phyloP scores from a whole-genome alignment of 2,329 filamentous ascomycete species.

The Cordyceps cicadae region DNA sequence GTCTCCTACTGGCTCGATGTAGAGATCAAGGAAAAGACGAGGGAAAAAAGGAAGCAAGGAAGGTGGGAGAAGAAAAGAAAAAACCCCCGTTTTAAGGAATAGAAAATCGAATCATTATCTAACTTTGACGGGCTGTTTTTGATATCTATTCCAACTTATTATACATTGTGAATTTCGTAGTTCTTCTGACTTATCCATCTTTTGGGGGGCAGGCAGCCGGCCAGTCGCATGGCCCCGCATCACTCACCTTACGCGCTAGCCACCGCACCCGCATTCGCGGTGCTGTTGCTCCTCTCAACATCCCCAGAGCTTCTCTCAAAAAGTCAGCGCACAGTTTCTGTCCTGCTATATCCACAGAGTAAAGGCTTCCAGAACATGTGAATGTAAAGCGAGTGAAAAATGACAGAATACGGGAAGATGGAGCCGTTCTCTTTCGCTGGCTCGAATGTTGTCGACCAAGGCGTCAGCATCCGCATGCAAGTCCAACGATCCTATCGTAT shows the following conservation, averaged over 20 bases:
- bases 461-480: slow-evolving; percentile 59
- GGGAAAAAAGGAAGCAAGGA: too few relatives aligned
- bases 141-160: too few relatives aligned
- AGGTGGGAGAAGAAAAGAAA: too few relatives aligned
- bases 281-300: neutral
- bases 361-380: neutral
- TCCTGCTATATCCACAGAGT: neutral
- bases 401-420: slow-evolving; percentile 50
- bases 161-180: too few relatives aligned
- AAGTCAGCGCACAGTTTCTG: neutral
- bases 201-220: too few relatives aligned
- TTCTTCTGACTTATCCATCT: too few relatives aligned
- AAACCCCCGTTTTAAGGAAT: too few relatives aligned
- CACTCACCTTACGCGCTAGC: neutral
- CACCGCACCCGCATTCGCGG: neutral
- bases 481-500: slow-evolving; percentile 16
- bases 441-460: slow-evolving; percentile 73
- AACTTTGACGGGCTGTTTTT: too few relatives aligned
- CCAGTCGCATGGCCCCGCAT: neutral
- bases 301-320: neutral
- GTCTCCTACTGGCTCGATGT: too few relatives aligned
- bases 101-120: too few relatives aligned
- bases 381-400: slow-evolving; percentile 10
- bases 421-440: slow-evolving; percentile 94
- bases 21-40: too few relatives aligned